Base-by-base conservation (phyloP, 1,139 yeast genomes). In the Yarrowia galli region DNA sequence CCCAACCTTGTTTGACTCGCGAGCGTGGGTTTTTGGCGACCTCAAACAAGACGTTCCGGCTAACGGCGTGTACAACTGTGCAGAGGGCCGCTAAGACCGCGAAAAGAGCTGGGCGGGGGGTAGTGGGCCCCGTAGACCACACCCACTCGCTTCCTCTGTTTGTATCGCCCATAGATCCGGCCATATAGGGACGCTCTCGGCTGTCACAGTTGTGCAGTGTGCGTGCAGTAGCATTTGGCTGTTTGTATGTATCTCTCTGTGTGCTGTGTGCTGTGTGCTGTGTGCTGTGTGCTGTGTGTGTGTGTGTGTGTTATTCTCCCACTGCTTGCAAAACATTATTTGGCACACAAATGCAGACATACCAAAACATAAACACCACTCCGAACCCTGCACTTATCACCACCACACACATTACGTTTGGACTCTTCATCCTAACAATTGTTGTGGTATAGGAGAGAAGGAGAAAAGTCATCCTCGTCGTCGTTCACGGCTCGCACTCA, bases 281-380 rank as follows among this genome's bases (percentile, higher is more conserved):
- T 32, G 42, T 16, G 32, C 23, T 28, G n/a, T 49, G 54, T 18
- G 38, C 35, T 35, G 56, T 51, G 56, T 35, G 56, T 13, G n/a
- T n/a, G n/a, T 48, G 53, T 48, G 43, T 53, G 60, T 53, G 60
- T 53, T 43, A 36, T 53, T 36, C 36, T 53, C 38, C 38, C 60
- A 53, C 60, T 53, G 60, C 60, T 53, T 53, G 60, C 42, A 53
- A 53, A 48, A 58, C 64, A 58, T 58, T 58, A 58, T 61, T 61
- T 46, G 18, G 65, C 65, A 32, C 54, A 61, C 66, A 61, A 61
- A 61, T 46, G 56, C 66, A 61, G 66, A 61, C 66, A 61, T 61
- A 61, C 43, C 66, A 61, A 61, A 61, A 61, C 66, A 61, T 61
- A 61, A 61, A 61, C 66, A 58, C 64, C 64, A 58, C 64, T 2